Conservation (phyloP, 164 flowering plant genomes). For the Sextonia rubra region DNA sequence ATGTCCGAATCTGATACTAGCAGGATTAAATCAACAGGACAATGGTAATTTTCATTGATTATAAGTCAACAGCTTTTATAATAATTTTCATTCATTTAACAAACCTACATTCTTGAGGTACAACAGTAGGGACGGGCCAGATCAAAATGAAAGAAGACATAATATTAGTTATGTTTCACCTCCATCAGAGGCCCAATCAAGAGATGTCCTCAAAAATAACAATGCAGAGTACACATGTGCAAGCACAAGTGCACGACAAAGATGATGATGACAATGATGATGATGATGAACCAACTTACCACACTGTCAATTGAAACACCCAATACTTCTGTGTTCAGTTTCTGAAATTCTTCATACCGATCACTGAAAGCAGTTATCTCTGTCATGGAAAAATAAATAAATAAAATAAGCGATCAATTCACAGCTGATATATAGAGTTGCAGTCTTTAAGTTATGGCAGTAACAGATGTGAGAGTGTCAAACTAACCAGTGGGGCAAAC, state of each 20-base stretch:
- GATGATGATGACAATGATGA: background rate
- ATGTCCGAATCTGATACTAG: too few species aligned
- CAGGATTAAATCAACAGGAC: too few species aligned
- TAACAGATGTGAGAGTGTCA: background rate
- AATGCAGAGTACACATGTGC: background rate
- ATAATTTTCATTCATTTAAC: too few species aligned
- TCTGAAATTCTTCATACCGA: conserved; percentile 76
- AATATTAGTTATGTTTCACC: too few species aligned
- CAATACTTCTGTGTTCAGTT: conserved; percentile 86
- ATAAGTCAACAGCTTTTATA: too few species aligned
- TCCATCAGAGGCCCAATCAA: too few species aligned
- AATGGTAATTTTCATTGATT: too few species aligned
- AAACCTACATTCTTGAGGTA: too few species aligned
- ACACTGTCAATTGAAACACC: conserved; percentile 97
- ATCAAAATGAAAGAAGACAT: too few species aligned
- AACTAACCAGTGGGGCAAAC: conserved; percentile 95
- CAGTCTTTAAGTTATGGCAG: background rate
- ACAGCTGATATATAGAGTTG: background rate
- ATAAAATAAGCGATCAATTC: background rate
- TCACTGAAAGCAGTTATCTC: conserved; percentile 99
- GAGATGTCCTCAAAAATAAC: too few species aligned
- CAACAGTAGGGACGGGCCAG: too few species aligned
- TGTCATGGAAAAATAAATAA: conserved; percentile 22
- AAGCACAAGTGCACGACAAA: background rate
- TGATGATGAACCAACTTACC: conserved; percentile 38